A percentile compares a stretch with the other conserved stretches of the same genome.
Conservation (phyloP, 2,329 filamentous ascomycete species). For the Penicillium hesseltinei region DNA sequence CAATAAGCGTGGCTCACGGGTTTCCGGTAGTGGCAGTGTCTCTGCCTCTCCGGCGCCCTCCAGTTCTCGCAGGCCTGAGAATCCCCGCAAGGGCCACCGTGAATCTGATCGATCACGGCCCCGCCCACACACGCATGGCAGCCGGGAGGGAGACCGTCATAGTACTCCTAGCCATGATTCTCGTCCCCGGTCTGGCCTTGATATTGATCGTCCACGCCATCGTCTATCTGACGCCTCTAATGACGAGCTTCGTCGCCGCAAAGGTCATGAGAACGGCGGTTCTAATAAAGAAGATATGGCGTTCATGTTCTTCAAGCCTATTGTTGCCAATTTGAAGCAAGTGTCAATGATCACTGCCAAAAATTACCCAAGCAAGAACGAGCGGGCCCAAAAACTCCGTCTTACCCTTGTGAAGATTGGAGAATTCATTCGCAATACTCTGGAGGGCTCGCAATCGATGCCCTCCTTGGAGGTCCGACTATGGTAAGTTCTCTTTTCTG, state of each 20-base stretch:
- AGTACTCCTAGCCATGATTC: constrained; percentile 42
- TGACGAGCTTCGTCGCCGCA: constrained; percentile 37
- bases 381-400: constrained; percentile 45
- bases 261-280: constrained; percentile 39
- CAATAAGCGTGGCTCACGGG: constrained; percentile 68
- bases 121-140: constrained; percentile 41
- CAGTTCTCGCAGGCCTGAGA: constrained; percentile 18
- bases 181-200: constrained; percentile 37
- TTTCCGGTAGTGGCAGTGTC: constrained; percentile 38
- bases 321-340: constrained; percentile 43
- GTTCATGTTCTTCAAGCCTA: constrained; percentile 48
- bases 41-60: constrained; percentile 49
- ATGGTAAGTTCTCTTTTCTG: constrained; percentile 38
- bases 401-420: constrained; percentile 47
- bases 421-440: constrained; percentile 44
- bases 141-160: constrained; percentile 45
- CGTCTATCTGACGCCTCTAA: constrained; percentile 34
- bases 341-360: constrained; percentile 49
- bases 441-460: constrained; percentile 40
- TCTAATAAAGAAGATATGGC: constrained; percentile 40
- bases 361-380: constrained; percentile 43
- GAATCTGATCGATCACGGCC: constrained; percentile 44
- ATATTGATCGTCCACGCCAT: constrained; percentile 35
- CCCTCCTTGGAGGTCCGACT: constrained; percentile 44
- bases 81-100: constrained; percentile 40